Conservation (phyloP, 2,329 filamentous ascomycete genomes). For the Fusarium begoniae region DNA sequence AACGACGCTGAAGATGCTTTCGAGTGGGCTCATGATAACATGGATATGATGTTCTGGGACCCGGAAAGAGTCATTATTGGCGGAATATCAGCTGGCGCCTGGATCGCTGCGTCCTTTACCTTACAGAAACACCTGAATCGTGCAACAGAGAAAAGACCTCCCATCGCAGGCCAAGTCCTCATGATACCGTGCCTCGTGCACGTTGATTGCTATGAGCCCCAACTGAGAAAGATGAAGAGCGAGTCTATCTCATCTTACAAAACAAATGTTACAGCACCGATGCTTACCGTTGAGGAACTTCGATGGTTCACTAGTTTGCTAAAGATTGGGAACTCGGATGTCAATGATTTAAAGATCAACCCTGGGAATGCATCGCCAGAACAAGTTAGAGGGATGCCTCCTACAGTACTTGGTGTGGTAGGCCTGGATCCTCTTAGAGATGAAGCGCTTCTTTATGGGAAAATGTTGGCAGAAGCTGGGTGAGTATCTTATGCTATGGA, state of each 20-base stretch:
- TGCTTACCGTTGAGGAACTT: background rate
- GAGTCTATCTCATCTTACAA: background rate
- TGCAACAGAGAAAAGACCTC: background rate
- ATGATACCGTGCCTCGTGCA: constrained; percentile 11
- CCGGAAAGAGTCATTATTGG: background rate
- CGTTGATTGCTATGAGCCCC: background rate
- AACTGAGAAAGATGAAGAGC: background rate
- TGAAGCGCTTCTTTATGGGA: background rate
- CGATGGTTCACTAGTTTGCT: background rate
- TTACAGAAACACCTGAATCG: background rate
- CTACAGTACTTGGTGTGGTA: background rate
- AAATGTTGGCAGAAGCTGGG: constrained; percentile 2
- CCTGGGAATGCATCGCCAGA: background rate
- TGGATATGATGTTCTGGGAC: background rate
- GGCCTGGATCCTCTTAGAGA: background rate
- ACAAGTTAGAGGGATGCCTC: background rate
- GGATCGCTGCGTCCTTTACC: background rate
- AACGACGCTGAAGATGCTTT: constrained; percentile 9
- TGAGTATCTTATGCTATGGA: background rate
- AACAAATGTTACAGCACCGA: background rate
- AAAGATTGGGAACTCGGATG: background rate
- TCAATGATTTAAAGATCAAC: background rate
- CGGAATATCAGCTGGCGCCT: constrained; percentile 6
- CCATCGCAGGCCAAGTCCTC: background rate
- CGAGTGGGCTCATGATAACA: constrained; percentile 1